Evolutionary conservation across 2,329 filamentous ascomycete genomes (phyloP).

Genomic region (Colletotrichum spinosum): DNA sequence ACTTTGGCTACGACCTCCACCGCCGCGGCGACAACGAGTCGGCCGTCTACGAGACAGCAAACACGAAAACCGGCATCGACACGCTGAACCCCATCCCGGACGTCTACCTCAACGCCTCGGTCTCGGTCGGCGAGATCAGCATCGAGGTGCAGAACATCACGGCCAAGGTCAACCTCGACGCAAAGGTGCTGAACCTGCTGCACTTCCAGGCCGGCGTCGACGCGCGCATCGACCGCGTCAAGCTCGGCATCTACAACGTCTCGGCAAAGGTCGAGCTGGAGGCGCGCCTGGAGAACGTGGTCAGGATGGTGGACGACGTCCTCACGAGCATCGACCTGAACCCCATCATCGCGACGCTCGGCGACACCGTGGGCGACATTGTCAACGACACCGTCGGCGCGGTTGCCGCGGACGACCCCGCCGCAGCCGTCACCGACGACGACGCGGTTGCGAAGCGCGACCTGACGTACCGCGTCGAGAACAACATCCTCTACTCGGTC

Average conservation of each 20-base stretch:
- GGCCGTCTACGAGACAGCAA: slow-evolving; percentile 64
- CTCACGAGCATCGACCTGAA: slow-evolving; percentile 70
- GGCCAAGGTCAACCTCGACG: slow-evolving; percentile 70
- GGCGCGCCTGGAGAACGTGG: slow-evolving; percentile 69
- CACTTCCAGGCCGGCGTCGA: slow-evolving; percentile 72
- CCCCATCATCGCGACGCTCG: slow-evolving; percentile 67
- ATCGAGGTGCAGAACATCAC: slow-evolving; percentile 70
- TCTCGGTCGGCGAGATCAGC: slow-evolving; percentile 68
- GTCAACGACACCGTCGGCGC: slow-evolving; percentile 49
- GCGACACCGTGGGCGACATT: slow-evolving; percentile 60
- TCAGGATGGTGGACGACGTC: slow-evolving; percentile 69
- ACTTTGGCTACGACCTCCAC: slow-evolving; percentile 66
- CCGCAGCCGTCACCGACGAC: not conserved
- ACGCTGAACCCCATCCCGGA: slow-evolving; percentile 62
- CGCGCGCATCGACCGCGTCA: slow-evolving; percentile 67
- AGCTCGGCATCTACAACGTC: slow-evolving; percentile 68
- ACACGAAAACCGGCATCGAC: slow-evolving; percentile 57
- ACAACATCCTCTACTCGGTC: slow-evolving; percentile 70
- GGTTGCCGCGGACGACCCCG: slow-evolving; percentile 14
- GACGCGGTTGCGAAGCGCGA: slow-evolving; percentile 40
- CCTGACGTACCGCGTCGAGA: slow-evolving; percentile 58
- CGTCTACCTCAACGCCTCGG: slow-evolving; percentile 69
- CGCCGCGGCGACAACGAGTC: slow-evolving; percentile 62
- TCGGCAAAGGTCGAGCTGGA: slow-evolving; percentile 69
- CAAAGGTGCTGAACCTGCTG: slow-evolving; percentile 68